Evolutionary conservation across 768 basidiomycete species (phyloP).

Genomic region (Kwoniella europaea): DNA sequence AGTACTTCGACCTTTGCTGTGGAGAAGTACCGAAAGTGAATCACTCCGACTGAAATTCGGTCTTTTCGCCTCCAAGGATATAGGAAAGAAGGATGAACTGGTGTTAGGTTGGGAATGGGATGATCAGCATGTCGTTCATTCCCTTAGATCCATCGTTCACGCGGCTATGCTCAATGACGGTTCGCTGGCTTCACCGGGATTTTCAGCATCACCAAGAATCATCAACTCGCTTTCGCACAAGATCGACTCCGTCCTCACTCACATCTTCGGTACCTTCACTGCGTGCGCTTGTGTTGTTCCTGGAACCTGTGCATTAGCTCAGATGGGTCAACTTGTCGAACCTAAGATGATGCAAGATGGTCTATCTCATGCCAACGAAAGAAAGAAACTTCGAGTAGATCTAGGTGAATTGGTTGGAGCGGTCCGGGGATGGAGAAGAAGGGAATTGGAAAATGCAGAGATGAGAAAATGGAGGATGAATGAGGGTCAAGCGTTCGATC

Average conservation of each 20-base stretch:
- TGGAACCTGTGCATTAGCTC: conserved; percentile 52
- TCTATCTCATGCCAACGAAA: conserved; percentile 28
- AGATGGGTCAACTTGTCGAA: conserved; percentile 50
- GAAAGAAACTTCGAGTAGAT: conserved; percentile 33
- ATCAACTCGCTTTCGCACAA: conserved; percentile 32
- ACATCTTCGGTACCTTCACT: conserved; percentile 51
- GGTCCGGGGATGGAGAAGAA: conserved; percentile 52
- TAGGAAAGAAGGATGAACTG: conserved; percentile 81
- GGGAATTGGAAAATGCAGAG: conserved; percentile 48
- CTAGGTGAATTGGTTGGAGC: conserved; percentile 54
- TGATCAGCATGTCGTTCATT: conserved; percentile 82
- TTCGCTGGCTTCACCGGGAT: conserved; percentile 61
- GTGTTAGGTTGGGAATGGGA: conserved; percentile 97
- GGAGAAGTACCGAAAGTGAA: conserved; percentile 42
- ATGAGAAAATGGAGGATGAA: conserved; percentile 27
- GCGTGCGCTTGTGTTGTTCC: conserved; percentile 53
- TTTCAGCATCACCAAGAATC: conserved; percentile 11
- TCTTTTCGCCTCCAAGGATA: conserved; percentile 75
- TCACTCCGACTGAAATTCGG: conserved; percentile 69
- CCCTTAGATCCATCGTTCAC: conserved; percentile 59
- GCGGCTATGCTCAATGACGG: conserved; percentile 64
- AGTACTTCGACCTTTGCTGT: conserved; percentile 66
- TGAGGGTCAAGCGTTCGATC: conserved; percentile 9
- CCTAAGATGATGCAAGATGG: conserved; percentile 29
- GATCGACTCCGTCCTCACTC: conserved; percentile 48